Evolutionary conservation across 306 rosid species (phyloP), one percentile per base, ranked within the genome.

Genomic region (Gleditsia sinensis): DNA sequence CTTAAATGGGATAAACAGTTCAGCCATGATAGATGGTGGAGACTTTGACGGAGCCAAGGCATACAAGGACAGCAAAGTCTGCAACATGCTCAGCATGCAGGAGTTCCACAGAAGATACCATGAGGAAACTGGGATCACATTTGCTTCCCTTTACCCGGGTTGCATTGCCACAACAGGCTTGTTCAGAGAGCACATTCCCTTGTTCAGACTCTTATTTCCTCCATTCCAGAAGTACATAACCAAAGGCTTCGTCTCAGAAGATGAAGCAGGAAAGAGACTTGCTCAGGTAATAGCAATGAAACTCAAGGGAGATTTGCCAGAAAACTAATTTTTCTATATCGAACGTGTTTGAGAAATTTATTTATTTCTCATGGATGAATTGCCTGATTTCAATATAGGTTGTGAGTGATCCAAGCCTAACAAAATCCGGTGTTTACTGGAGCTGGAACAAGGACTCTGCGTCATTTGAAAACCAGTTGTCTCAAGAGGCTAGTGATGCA

Each of bases 81-180:
- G 98, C 86, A 95, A 95, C 63, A 95, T 95, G 99, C 96, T 95
- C 54, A 90, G 88, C 53, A 94, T 95, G 99, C 98, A 92, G 75
- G 96, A 94, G 81, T 92, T 87, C 80, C 98, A 95, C 72, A 83
- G 84, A 77, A 85, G 93, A 30, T 90, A 21, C 88, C 93, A 92
- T 2, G 99, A 92, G 83, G 98, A 95, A 63, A 92, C 99, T 10
- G 99, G 98, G 54, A 69, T 95, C 67, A 85, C 97, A 65, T 95
- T 95, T 53, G 85, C 92, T 76, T 95, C 97, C 64, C 96, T 95
- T 67, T 95, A 95, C 85, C 99, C 99, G 0, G 98, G 99, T 46
- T 92, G 99, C 88, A 95, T 95, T 51, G 99, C 99, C 72, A 92
- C 99, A 19, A 95, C 99, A 8, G 98, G 98, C 75, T 81, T 92